Base-by-base conservation (phyloP, 2,329 filamentous ascomycete genomes). In the Talaromyces albobiverticillius region DNA sequence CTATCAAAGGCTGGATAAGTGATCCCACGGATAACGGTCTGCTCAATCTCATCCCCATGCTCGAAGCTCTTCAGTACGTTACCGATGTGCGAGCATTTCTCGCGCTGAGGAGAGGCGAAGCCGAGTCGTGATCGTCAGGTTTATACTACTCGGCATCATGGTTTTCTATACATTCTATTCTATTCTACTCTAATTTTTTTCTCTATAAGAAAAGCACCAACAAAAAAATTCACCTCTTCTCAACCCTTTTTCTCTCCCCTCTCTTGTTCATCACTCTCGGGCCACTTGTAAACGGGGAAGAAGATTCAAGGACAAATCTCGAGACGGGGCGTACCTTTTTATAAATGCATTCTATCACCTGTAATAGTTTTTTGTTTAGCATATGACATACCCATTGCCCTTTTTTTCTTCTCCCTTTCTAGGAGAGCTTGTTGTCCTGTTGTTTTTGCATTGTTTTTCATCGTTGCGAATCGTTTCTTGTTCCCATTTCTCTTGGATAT, bases 1-100 rank as follows among this genome's bases (percentile, higher is more conserved):
- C 94, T 3, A 97, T 99, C 68, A 93, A 97, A 77, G 94, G 94
- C 67, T 99, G 94, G 94, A 97, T 99, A 75, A 96, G 87, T 71
- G 94, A 99, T 75, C 94, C 94, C 20, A 97, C 94, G 23, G 94
- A 99, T 74, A 94, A 92, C 69, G 93, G 96, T 68, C 79, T 99
- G 61, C 81, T 97, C 71, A 90, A 97, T 72, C 80, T 99, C 57
- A 86, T 99, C 55, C 94, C 94, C 29, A 79, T 97, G 64, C 80
- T 99, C 42, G 94, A 99, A 75, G 94, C 90, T 16, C 76, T 99
- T 66, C 94, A 97, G 76, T 96, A 97, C 74, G 92, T 94, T 61
- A 95, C 93, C 50, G 94, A 99, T 73, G 93, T 99, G 56, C 83
- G 94, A 64, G 92, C 94, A 46, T 79, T 97, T 59, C 79, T 99